phyloP scores from a whole-genome alignment of 164 flowering plant species.

The Umbilicus rupestris region DNA sequence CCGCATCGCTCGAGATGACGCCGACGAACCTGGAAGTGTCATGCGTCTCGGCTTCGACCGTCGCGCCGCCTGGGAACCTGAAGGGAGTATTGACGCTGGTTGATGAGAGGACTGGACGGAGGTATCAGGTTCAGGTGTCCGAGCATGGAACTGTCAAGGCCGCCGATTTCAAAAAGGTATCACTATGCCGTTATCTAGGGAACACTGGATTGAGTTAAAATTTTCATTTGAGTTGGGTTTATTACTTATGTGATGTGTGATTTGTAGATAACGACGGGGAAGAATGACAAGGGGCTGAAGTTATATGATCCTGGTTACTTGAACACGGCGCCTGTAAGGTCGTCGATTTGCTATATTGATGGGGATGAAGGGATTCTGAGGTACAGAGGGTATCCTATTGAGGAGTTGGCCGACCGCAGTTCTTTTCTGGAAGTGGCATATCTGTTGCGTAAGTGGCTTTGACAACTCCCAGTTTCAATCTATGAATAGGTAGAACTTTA shows the following conservation, averaged over 20 bases:
- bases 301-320: conserved; percentile 95
- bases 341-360: conserved; percentile 86
- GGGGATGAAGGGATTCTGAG: conserved; percentile 96
- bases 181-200: background rate
- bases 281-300: conserved; percentile 85
- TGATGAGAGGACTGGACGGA: conserved; percentile 79
- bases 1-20: background rate
- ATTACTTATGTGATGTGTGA: background rate
- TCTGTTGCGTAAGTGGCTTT: conserved; percentile 57
- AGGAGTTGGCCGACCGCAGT: conserved; percentile 90
- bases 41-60: conserved; percentile 35
- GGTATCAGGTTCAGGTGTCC: conserved; percentile 56
- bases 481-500: background rate
- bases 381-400: conserved; percentile 96
- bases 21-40: conserved; percentile 25
- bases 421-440: conserved; percentile 87
- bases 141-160: conserved; percentile 80
- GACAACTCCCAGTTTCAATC: background rate
- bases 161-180: conserved; percentile 82
- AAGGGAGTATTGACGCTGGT: conserved; percentile 50
- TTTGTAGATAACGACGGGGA: conserved; percentile 66
- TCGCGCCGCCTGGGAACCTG: conserved; percentile 49
- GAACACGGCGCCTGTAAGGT: conserved; percentile 95
- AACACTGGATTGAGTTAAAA: too few species aligned
- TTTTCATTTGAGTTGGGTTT: conserved; percentile 1